Conservation (phyloP, 495 filamentous ascomycete genomes). For the Alectoria sarmentosa region DNA sequence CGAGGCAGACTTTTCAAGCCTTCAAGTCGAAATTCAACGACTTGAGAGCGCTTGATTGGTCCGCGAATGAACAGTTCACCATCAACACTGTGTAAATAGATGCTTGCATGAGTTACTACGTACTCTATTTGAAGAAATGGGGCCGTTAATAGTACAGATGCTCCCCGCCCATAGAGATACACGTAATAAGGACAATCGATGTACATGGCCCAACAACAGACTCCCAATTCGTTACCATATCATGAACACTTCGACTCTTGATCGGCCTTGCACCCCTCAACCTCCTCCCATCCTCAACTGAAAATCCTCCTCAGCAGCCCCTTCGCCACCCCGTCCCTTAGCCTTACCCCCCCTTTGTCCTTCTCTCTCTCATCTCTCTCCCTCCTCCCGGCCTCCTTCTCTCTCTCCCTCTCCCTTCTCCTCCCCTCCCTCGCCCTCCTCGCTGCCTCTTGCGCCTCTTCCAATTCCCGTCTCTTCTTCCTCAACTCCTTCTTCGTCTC, state of each 20-base stretch:
- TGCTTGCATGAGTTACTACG: background rate
- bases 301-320: conserved; percentile 3
- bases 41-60: background rate
- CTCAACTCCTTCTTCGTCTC: conserved; percentile 21
- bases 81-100: background rate
- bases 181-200: background rate
- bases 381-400: conserved; percentile 7
- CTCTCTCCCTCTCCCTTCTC: conserved; percentile 16
- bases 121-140: background rate
- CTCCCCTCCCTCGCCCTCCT: conserved; percentile 19
- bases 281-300: background rate
- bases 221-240: background rate
- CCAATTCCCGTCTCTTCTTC: conserved; percentile 23
- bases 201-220: background rate
- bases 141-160: background rate
- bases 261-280: background rate
- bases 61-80: background rate
- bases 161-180: background rate
- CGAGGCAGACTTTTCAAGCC: background rate
- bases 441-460: conserved; percentile 22
- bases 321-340: conserved; percentile 1
- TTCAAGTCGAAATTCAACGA: background rate
- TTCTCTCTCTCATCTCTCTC: conserved; percentile 14
- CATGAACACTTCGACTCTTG: too few species aligned
- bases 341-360: background rate